These are phyloP conservation scores for Tolypocladium album DNA, from an alignment of 2,329 filamentous ascomycete species.

Conservation along the genomic window DNA sequence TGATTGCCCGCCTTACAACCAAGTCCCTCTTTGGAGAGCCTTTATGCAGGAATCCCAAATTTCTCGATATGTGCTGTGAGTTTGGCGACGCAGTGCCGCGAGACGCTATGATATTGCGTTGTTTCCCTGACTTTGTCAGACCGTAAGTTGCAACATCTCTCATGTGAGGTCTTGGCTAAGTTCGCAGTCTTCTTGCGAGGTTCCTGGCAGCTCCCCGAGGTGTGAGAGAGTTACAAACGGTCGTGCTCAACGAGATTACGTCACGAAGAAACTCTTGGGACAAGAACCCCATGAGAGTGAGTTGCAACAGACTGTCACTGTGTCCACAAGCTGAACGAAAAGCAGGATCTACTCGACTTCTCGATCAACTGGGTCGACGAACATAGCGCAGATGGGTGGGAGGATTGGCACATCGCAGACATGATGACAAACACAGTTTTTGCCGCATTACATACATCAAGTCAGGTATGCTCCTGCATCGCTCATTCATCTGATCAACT, in stretches of 20 bases:
- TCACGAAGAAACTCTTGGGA: not conserved
- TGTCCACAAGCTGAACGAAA: not conserved
- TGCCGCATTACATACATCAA: slow-evolving; percentile 6
- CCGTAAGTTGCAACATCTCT: not conserved
- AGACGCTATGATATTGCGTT: slow-evolving; percentile 5
- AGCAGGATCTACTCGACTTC: slow-evolving; percentile 6
- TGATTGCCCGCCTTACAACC: slow-evolving; percentile 6
- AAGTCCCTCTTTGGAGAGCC: slow-evolving; percentile 6
- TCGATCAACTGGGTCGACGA: slow-evolving; percentile 5
- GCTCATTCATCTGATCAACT: not conserved
- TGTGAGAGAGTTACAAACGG: slow-evolving; percentile 1
- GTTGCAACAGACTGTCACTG: not conserved
- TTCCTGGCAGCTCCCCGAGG: not conserved
- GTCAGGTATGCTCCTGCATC: slow-evolving; percentile 3
- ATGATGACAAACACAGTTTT: slow-evolving; percentile 7
- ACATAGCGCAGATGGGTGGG: not conserved
- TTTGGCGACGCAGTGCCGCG: slow-evolving; percentile 5
- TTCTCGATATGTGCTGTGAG: slow-evolving; percentile 5
- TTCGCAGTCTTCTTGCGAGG: slow-evolving; percentile 1
- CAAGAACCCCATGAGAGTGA: slow-evolving; percentile 5
- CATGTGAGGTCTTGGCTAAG: not conserved
- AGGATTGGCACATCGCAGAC: slow-evolving; percentile 3
- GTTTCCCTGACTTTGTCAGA: slow-evolving; percentile 2
- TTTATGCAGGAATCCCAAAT: slow-evolving; percentile 3
- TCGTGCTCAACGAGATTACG: slow-evolving; percentile 2